Base-by-base conservation (phyloP, 2,329 filamentous ascomycete species). In the Calonectria hongkongensis region DNA sequence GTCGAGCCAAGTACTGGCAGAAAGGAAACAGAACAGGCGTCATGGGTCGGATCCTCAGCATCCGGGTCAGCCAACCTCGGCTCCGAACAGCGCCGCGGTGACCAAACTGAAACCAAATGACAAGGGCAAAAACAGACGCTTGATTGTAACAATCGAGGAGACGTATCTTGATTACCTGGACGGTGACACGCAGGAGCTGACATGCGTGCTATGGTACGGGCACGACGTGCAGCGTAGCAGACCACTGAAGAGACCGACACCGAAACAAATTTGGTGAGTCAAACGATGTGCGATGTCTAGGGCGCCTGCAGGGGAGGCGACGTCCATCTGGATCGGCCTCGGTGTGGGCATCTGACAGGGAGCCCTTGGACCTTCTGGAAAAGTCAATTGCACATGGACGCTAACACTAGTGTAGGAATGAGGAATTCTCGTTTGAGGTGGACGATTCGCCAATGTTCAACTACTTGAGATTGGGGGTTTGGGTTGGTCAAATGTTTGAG, bases 371-470 rank as follows among this genome's bases (percentile, higher is more conserved):
- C 43, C 60, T 73, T 67, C 66, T 67, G 47, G 51, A 71, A 67
- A 30, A 72, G 16, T 25, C 30, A 73, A 70, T 71, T 45, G 2
- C 68, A 70, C 45, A 56, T 58, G 63, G 43, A 71, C 64, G 39
- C 78, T 80, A 56, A 79, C 51, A 62, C 58, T 72, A 50, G 56
- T 69, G 50, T 56, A 80, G 78, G 78, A 77, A 80, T 45, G 75
- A 80, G 41, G 76, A 79, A 36, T 80, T 80, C 54, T 71, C 75
- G 45, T 79, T 80, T 41, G 66, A 78, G 33, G 73, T 80, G 21
- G 73, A 77, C 47, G 71, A 79, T 68, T 80, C 76, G 54, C 78
- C 78, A 47, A 80, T 80, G 77, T 80, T 69, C 69, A 74, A 78
- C 30, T 76, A 80, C 56, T 68, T 80, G 47, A 75, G 78, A 69